Evolutionary conservation across 345 rosid species (phyloP), one percentile per base, ranked within the genome.

Genomic region (Laguncularia racemosa): DNA sequence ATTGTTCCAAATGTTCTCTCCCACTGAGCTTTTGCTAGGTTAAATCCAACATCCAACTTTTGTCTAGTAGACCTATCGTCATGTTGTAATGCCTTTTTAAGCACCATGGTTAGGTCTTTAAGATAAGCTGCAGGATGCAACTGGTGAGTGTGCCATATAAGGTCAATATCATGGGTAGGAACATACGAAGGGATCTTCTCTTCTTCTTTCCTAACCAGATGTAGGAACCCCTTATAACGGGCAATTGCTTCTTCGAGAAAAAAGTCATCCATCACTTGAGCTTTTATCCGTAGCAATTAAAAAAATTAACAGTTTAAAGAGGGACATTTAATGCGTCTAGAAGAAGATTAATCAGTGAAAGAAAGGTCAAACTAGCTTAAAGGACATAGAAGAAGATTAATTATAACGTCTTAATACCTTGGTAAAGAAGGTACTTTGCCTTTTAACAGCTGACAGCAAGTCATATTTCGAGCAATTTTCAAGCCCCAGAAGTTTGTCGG

Each of bases 351-450:
- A n/a, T n/a, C n/a, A n/a, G n/a, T n/a, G n/a, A n/a, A n/a, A n/a
- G n/a, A n/a, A n/a, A n/a, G n/a, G n/a, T n/a, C n/a, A n/a, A n/a
- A n/a, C n/a, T n/a, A n/a, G n/a, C n/a, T n/a, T n/a, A n/a, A n/a
- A n/a, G n/a, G n/a, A n/a, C n/a, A n/a, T n/a, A n/a, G n/a, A n/a
- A n/a, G n/a, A n/a, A n/a, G n/a, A n/a, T n/a, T n/a, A n/a, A n/a
- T n/a, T n/a, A n/a, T n/a, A n/a, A n/a, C n/a, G n/a, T n/a, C n/a
- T n/a, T n/a, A n/a, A n/a, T 68, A 93, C 99, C 99, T 90, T 97
- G 68, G 81, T 77, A 67, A 71, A 79, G 81, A 93, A 93, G 26
- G 95, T 86, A 73, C 72, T 78, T 74, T 95, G 96, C 78, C 99
- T 85, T 68, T 76, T 75, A 3, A 90, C 96, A 52, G 99, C 95